Percentiles rank a stretch among this genome's conserved stretches.
Conservation (phyloP, 192 early-diverging fungal species). For the Backusella australiensis region DNA sequence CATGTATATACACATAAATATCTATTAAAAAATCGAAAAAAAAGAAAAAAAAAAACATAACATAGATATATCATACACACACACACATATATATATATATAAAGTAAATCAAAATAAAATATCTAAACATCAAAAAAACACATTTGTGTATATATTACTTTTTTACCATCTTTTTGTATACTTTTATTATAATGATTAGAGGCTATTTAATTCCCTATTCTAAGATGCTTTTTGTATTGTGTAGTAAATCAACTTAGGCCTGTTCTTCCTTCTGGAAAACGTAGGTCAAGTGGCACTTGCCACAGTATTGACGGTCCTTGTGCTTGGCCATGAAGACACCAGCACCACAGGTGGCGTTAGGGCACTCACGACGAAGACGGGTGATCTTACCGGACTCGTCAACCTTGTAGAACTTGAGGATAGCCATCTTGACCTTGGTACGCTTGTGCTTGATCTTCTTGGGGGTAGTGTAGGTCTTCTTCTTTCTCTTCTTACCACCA, state of each 20-base stretch:
- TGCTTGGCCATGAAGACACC: constrained; percentile 99
- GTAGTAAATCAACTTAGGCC: constrained; percentile 1
- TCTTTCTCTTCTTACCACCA: constrained; percentile 99
- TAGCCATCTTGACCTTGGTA: constrained; percentile 98
- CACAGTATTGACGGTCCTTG: constrained; percentile 98
- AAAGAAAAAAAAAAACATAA: not conserved
- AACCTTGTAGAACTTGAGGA: constrained; percentile 99
- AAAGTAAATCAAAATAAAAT: not conserved
- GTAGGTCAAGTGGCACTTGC: constrained; percentile 93
- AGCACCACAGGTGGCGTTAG: constrained; percentile 93
- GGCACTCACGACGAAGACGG: constrained; percentile 98
- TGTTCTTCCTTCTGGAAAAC: constrained; percentile 79
- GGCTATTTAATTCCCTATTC: not conserved
- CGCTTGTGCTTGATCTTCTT: constrained; percentile 99
- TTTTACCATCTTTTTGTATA: not conserved
- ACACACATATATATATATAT: not conserved
- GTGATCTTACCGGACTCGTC: constrained; percentile 96
- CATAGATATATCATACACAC: no score
- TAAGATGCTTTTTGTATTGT: constrained; percentile 3
- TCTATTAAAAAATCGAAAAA: not conserved
- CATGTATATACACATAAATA: not conserved
- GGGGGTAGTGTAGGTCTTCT: constrained; percentile 99
- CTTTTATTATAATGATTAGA: not conserved
- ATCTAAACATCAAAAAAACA: not conserved
- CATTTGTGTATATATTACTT: not conserved